Evolutionary conservation across 345 rosid species (phyloP).

Genomic region (Syzygium aromaticum): DNA sequence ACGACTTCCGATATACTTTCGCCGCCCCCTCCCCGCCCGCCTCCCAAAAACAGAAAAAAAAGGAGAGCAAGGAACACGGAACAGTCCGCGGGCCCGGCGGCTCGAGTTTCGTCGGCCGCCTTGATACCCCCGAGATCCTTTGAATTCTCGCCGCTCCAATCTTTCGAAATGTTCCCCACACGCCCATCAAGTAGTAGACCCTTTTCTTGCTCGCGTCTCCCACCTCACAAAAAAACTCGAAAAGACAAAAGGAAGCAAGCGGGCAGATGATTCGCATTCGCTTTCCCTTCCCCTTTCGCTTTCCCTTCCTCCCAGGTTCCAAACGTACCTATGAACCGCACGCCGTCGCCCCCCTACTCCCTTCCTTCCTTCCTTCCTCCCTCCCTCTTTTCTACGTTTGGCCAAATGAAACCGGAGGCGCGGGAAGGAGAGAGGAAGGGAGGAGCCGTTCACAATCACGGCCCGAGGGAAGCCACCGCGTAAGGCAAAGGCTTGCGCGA

Average conservation of each 20-base stretch:
- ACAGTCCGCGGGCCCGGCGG: background rate
- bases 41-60: rapidly evolving
- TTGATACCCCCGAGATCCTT: background rate
- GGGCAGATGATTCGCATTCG: background rate
- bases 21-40: background rate
- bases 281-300: background rate
- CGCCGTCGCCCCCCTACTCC: no score
- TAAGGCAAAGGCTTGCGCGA: no score
- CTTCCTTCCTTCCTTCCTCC: no score
- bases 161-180: background rate
- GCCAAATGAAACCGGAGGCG: background rate
- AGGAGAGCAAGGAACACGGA: background rate
- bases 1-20: no score
- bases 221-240: background rate
- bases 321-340: background rate
- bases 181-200: background rate
- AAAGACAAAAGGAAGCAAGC: background rate
- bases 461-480: background rate
- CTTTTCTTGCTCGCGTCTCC: background rate
- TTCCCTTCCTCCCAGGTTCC: background rate
- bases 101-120: background rate
- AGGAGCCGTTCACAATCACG: background rate
- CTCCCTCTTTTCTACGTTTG: no score
- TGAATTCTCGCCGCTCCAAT: background rate
- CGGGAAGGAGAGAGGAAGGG: background rate